Evolutionary conservation across 371 early-diverging fungal species (phyloP).

Genomic region (Circinella minor): DNA sequence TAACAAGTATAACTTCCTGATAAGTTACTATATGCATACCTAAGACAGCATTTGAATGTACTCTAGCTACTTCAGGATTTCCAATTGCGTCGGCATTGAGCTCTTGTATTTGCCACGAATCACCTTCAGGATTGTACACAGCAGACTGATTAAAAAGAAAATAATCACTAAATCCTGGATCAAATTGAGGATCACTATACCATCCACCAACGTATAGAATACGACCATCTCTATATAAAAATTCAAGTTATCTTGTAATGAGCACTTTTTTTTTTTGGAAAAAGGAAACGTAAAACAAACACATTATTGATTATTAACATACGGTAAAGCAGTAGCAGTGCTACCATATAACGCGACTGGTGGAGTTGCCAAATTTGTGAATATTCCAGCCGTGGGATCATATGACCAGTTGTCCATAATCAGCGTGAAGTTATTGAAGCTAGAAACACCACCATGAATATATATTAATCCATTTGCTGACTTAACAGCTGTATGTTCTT

Average conservation of each 20-base stretch:
- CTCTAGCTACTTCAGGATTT: background rate
- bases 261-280: no score
- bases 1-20: background rate
- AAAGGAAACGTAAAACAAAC: no score
- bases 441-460: conserved; percentile 15
- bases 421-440: background rate
- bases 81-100: background rate
- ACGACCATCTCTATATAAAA: background rate
- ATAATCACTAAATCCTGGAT: no score
- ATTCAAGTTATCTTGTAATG: background rate
- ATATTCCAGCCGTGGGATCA: conserved; percentile 14
- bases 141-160: background rate
- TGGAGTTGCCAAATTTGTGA: conserved; percentile 1
- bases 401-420: conserved; percentile 18
- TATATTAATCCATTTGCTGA: conserved; percentile 16
- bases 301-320: background rate
- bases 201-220: conserved; percentile 2
- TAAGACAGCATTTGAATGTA: conserved; percentile 10
- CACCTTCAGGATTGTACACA: background rate
- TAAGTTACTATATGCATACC: background rate
- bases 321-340: conserved; percentile 17
- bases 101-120: background rate
- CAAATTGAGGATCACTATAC: background rate
- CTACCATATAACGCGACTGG: conserved; percentile 1
- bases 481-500: conserved; percentile 6